Percentiles rank a stretch among this genome's conserved stretches.
These are phyloP conservation scores for Thamnidium elegans DNA, from an alignment of 192 early-diverging fungal species.

Conservation along the genomic window DNA sequence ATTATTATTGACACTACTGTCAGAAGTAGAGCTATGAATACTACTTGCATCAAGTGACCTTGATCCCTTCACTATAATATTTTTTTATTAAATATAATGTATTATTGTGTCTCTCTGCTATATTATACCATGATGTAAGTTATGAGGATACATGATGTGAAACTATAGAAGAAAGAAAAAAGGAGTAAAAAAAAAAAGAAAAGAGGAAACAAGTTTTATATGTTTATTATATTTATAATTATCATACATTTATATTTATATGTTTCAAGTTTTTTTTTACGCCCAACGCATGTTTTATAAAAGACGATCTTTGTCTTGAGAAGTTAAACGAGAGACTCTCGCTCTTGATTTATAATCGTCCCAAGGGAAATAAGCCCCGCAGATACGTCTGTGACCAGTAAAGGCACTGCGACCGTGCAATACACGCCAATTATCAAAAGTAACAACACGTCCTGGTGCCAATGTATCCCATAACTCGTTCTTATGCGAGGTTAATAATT, in stretches of 20 bases:
- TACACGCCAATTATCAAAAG: conserved; percentile 82
- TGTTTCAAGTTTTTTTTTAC: no score
- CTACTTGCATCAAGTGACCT: no score
- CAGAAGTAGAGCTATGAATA: no score
- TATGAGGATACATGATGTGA: background rate
- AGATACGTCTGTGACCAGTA: conserved; percentile 66
- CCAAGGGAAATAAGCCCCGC: conserved; percentile 68
- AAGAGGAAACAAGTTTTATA: background rate
- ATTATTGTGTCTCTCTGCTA: no score
- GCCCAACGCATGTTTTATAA: background rate
- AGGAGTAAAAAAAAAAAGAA: background rate
- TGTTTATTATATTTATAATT: background rate
- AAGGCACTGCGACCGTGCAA: conserved; percentile 75
- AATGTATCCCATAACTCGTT: conserved; percentile 69
- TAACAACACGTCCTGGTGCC: conserved; percentile 65
- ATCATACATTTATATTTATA: background rate
- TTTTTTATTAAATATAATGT: no score
- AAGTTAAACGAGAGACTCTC: conserved; percentile 18
- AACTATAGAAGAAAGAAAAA: background rate
- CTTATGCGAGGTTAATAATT: conserved; percentile 46
- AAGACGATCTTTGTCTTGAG: conserved; percentile 29
- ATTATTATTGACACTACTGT: no score
- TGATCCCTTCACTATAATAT: no score
- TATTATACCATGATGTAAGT: no score
- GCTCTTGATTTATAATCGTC: conserved; percentile 69